Base-by-base conservation (phyloP, 2,329 filamentous ascomycete genomes). In the Aureobasidium namibiae region DNA sequence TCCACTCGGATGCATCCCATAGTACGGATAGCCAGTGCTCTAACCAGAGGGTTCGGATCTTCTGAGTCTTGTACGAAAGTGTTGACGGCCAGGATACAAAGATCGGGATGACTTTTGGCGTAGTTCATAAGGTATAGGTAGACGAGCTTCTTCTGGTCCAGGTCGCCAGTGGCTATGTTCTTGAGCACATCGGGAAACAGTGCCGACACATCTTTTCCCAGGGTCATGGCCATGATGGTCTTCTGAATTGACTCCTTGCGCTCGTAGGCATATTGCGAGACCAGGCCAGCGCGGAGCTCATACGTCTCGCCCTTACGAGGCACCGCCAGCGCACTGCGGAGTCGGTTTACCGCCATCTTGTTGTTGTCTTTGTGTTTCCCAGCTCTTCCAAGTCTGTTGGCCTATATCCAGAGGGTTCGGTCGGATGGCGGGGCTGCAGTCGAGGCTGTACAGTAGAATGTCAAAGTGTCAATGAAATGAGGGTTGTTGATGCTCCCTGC, bases 61-160 rank as follows among this genome's bases (percentile, higher is more conserved):
- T 99, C 94, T 16, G 94, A 94, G 73, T 99, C 94, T 81, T 99
- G 94, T 6, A 97, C 94, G 70, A 99, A 99, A 14, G 94, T 99
- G 73, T 99, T 99, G 70, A 99, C 94, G 65, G 94, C 94, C 67
- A 99, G 85, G 76, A 99, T 99, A 74, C 94, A 99, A 36, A 99
- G 85, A 72, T 99, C 94, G 33, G 94, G 94, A 75, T 99, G 94
- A 65, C 92, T 96, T 80, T 99, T 99, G 68, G 94, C 94, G 75
- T 99, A 99, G 76, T 99, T 99, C 94, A 99, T 99, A 62, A 99
- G 80, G 72, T 99, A 99, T 49, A 99, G 81, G 71, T 99, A 99
- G 18, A 99, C 94, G 65, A 99, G 88, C 80, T 99, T 99, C 84
- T 99, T 99, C 80, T 99, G 94, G 73, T 99, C 94, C 63, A 99